A percentile compares a stretch with the other conserved stretches of the same genome.
Evolutionary conservation across 129 eudicot species (phyloP).

Genomic region (Kitagawia praeruptora): DNA sequence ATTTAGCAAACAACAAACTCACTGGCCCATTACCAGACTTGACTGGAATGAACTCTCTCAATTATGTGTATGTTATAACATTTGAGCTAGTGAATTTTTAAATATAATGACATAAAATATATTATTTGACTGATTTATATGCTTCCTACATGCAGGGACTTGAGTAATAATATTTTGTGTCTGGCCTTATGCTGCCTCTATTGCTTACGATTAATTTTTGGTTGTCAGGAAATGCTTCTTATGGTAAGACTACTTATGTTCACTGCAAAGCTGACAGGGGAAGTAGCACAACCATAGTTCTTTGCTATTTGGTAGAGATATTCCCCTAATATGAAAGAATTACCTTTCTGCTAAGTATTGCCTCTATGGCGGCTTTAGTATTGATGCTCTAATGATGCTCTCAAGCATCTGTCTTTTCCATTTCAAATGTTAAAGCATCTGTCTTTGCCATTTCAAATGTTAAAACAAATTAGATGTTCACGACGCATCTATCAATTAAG

Average conservation of each 20-base stretch:
- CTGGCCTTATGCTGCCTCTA: not conserved
- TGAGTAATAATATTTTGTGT: constrained; percentile 69
- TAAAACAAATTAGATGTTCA: no score
- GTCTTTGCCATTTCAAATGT: no score
- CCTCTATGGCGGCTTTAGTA: not conserved
- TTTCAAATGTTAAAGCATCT: not conserved
- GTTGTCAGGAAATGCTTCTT: constrained; percentile 53
- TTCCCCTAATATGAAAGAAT: not conserved
- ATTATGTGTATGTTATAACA: constrained; percentile 29
- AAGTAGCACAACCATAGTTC: constrained; percentile 92
- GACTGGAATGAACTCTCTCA: constrained; percentile 70
- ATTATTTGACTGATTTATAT: constrained; percentile 2
- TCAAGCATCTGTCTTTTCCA: not conserved
- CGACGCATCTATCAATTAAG: no score
- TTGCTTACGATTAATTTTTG: not conserved
- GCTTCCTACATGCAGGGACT: constrained; percentile 52
- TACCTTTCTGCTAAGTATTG: not conserved
- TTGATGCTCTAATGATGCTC: not conserved
- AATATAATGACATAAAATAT: not conserved
- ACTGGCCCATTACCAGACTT: constrained; percentile 62
- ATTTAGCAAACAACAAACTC: constrained; percentile 71
- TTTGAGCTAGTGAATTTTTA: not conserved
- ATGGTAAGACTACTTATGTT: constrained; percentile 71
- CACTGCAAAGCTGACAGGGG: constrained; percentile 99
- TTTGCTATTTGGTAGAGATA: constrained; percentile 72